Conservation (phyloP, 164 flowering plant genomes). For the Kalanchoe fedtschenkoi region DNA sequence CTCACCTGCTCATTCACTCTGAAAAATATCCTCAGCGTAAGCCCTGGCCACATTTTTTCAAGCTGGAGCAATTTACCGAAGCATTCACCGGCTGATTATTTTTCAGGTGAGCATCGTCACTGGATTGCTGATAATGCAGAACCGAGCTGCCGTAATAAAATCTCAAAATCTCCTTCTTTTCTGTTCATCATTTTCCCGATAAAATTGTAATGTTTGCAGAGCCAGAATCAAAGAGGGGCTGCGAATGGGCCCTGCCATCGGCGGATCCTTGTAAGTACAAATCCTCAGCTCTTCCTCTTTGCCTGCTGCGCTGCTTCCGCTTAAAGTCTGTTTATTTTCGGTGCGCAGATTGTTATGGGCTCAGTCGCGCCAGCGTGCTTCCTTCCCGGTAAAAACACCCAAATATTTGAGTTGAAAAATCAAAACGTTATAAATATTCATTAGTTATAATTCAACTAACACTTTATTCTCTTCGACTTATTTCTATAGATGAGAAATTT, state of each 20-base stretch:
- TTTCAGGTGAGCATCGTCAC: neutral
- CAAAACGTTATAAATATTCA: too few relatives aligned
- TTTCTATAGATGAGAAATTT: neutral
- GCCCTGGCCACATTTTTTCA: neutral
- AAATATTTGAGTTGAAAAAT: too few relatives aligned
- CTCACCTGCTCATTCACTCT: neutral
- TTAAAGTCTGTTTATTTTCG: neutral
- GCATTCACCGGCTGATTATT: neutral
- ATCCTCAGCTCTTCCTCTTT: too few relatives aligned
- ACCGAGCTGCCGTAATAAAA: neutral
- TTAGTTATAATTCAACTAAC: too few relatives aligned
- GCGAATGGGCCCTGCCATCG: conserved; percentile 1
- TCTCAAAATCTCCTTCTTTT: neutral
- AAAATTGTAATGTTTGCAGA: neutral
- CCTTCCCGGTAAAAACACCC: conserved; percentile 2
- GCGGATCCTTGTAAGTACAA: neutral
- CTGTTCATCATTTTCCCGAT: neutral
- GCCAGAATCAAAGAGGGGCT: conserved; percentile 2
- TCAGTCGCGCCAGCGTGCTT: neutral
- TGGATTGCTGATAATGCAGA: neutral
- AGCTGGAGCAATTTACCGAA: neutral
- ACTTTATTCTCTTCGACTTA: too few relatives aligned
- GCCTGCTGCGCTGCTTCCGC: too few relatives aligned
- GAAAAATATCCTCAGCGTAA: neutral
- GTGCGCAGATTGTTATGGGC: neutral